Conservation (phyloP, 2,329 filamentous ascomycete genomes). For the Magnaporthiopsis poae region DNA sequence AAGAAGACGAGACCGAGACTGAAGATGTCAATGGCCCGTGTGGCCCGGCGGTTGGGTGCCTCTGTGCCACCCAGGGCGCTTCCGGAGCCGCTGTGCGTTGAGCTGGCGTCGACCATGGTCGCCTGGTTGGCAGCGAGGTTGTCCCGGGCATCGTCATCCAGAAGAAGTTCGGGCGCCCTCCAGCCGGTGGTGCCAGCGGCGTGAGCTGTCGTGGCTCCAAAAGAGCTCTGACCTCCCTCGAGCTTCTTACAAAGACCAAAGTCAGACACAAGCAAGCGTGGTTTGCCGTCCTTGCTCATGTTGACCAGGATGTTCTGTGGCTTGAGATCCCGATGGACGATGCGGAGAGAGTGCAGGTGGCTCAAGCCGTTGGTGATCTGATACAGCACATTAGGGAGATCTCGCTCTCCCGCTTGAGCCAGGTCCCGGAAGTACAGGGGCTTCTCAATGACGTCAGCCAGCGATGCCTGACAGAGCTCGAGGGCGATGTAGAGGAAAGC, state of each 20-base stretch:
- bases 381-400: conserved; percentile 70
- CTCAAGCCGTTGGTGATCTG: conserved; percentile 84
- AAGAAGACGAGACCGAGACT: conserved; percentile 96
- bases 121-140: conserved; percentile 6
- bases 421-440: conserved; percentile 57
- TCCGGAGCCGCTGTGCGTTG: conserved; percentile 48
- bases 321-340: conserved; percentile 94
- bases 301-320: conserved; percentile 92
- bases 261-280: conserved; percentile 89
- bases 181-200: conserved; percentile 89
- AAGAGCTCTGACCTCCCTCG: conserved; percentile 86
- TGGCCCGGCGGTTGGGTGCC: conserved; percentile 65
- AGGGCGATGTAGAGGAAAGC: conserved; percentile 94
- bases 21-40: conserved; percentile 94
- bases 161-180: conserved; percentile 87
- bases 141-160: conserved; percentile 61
- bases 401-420: conserved; percentile 60
- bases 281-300: conserved; percentile 57
- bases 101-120: conserved; percentile 37
- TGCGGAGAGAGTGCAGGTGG: conserved; percentile 81
- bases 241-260: conserved; percentile 97
- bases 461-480: conserved; percentile 84
- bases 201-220: conserved; percentile 86
- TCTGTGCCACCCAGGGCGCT: conserved; percentile 35
- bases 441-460: conserved; percentile 82